Base-by-base conservation (phyloP, 2,329 filamentous ascomycete species). In the Apiospora arundinis region DNA sequence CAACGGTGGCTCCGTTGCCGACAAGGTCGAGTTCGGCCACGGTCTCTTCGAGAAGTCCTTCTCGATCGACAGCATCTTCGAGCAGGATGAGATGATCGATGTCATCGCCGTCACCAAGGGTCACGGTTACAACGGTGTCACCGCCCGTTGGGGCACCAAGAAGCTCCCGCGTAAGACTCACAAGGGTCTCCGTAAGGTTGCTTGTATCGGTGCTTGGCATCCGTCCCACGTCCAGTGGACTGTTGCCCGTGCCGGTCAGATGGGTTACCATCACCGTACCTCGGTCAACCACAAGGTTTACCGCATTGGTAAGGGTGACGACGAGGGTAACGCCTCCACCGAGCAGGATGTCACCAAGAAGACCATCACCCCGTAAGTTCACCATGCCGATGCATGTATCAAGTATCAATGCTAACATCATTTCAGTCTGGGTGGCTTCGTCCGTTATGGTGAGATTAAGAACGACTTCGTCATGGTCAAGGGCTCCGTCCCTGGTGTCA, bases 231-330 rank as follows among this genome's bases (percentile, higher is more conserved):
- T 99, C 87, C 96, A 99, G 90, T 99, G 96, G 96, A 99, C 96
- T 85, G 96, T 99, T 89, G 96, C 95, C 84, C 96, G 96, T 93
- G 96, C 96, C 78, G 96, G 96, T 97, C 96, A 99, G 90, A 91
- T 92, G 87, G 96, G 96, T 91, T 99, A 99, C 92, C 96, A 99
- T 87, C 96, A 99, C 90, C 95, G 96, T 93, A 99, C 96, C 83
- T 98, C 96, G 76, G 93, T 96, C 90, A 99, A 99, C 93, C 96
- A 99, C 94, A 99, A 99, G 93, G 87, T 99, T 84, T 99, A 98
- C 94, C 94, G 96, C 79, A 93, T 99, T 80, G 96, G 95, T 84
- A 97, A 96, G 92, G 95, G 90, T 81, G 89, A 90, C 78, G 94
- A 96, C 81, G 94, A 96, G 83, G 92, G 92, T 85, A 98, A 95